A percentile compares a stretch with the other conserved stretches of the same genome.
Conservation (phyloP, 345 rosid species). For the Eucalyptus sp. region DNA sequence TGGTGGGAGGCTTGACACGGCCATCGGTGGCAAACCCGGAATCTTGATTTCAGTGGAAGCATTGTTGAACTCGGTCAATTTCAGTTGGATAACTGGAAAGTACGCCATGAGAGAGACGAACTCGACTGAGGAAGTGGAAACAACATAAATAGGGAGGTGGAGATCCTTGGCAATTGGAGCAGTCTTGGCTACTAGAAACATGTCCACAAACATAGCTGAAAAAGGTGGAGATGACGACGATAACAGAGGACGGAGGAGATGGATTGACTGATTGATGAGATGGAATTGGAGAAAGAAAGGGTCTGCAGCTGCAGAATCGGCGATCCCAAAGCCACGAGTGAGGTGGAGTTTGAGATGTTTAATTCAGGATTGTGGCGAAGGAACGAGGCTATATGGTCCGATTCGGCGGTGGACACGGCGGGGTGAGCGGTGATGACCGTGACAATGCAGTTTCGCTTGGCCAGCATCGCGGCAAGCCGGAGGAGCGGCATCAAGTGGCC, state of each 20-base stretch:
- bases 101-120: conserved; percentile 2
- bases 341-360: conserved; percentile 5
- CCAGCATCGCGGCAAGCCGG: conserved; percentile 10
- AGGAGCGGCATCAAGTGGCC: conserved; percentile 39
- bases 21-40: conserved; percentile 17
- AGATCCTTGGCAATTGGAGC: conserved; percentile 1
- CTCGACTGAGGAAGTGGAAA: conserved; percentile 8
- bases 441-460: not conserved
- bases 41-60: not conserved
- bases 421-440: not conserved
- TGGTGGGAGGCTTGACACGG: conserved; percentile 17
- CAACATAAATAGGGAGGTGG: conserved; percentile 8
- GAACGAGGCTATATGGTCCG: conserved; percentile 11
- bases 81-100: not conserved
- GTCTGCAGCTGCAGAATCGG: not conserved
- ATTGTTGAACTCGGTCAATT: not conserved
- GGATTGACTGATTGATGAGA: conserved; percentile 15
- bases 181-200: not conserved
- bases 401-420: conserved; percentile 18
- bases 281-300: conserved; percentile 24
- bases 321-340: not conserved
- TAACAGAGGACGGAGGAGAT: conserved; percentile 13
- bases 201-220: conserved; percentile 15
- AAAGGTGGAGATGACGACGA: not conserved
- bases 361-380: conserved; percentile 16